Percentiles rank a stretch among this genome's conserved stretches.
These are phyloP conservation scores for Aspergillus fumigatus DNA, from an alignment of 2,329 filamentous ascomycete genomes.

Conservation along the genomic window DNA sequence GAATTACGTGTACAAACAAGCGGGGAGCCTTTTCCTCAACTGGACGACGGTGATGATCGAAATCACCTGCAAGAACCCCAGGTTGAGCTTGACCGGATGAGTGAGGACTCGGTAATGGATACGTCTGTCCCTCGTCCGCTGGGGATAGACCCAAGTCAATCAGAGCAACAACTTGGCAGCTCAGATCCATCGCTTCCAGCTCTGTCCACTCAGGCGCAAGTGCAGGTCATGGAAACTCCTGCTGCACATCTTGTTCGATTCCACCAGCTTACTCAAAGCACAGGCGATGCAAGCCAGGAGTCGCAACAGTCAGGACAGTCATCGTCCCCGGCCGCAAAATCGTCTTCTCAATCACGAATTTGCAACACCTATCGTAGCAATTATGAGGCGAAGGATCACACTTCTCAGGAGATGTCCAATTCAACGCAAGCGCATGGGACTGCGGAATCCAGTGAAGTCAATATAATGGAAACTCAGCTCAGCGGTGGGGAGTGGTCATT, in stretches of 20 bases:
- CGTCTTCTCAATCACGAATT: conserved; percentile 32
- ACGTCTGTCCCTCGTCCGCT: conserved; percentile 30
- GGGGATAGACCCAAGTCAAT: conserved; percentile 19
- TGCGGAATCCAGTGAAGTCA: conserved; percentile 3
- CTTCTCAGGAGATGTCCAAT: conserved; percentile 14
- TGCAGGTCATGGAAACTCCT: conserved; percentile 34
- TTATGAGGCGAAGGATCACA: conserved; percentile 12
- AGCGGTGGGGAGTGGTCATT: conserved; percentile 13
- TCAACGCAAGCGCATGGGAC: conserved; percentile 5
- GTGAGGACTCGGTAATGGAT: conserved; percentile 35
- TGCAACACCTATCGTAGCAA: conserved; percentile 29
- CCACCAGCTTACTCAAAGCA: not conserved
- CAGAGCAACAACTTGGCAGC: conserved; percentile 18
- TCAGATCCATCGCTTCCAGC: conserved; percentile 19
- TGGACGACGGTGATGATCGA: not conserved
- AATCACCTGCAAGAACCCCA: not conserved
- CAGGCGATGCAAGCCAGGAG: not conserved
- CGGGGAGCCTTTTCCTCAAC: not conserved
- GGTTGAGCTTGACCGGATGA: conserved; percentile 17
- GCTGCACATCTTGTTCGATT: conserved; percentile 8
- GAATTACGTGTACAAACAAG: not conserved
- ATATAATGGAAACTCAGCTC: conserved; percentile 20
- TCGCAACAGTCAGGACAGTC: conserved; percentile 4
- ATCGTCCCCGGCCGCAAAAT: conserved; percentile 22
- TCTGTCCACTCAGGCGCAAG: conserved; percentile 7